Evolutionary conservation across 2,329 filamentous ascomycete genomes (phyloP), one percentile per base, ranked within the genome.

Genomic region (Coniochaeta ligniaria): DNA sequence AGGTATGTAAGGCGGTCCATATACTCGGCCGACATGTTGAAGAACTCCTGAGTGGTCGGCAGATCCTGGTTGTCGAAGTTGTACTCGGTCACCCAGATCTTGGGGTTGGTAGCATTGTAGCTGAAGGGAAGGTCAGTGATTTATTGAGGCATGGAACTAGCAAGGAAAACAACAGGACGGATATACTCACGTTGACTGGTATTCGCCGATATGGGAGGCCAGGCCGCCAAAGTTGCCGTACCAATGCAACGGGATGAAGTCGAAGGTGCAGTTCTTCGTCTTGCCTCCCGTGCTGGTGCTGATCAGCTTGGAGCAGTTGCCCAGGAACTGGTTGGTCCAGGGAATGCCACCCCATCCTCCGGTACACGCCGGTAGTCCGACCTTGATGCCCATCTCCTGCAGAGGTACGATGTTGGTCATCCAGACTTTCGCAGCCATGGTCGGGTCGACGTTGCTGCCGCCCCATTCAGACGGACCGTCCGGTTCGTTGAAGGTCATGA

Each of bases 401-500:
- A 95, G 76, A 0, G 91, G 90, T 65, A 89, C 82, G 60, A 95
- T 84, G 68, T 92, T 85, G 45, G 78, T 77, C 35, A 88, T 84
- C 89, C 90, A 95, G 8, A 85, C 80, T 59, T 80, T 71, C 1
- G 90, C 91, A 0, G 90, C 91, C 1, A 74, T 70, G 9, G 76
- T 70, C 0, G 89, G 84, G 1, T 77, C 70, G 24, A 93, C 75
- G 64, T 83, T 76, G 64, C 83, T 88, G 3, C 90, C 90, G 45
- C 88, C 88, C 9, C 76, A 80, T 1, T 69, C 67, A 1, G 68
- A 64, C 2, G 76, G 71, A 17, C 82, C 84, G 68, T 94, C 89
- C 0, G 91, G 91, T 70, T 95, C 91, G 73, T 95, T 94, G 78
- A 92, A 93, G 31, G 78, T 82, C n/a, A 94, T 76, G 2, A 91